Percentiles rank a stretch among this genome's conserved stretches.
Evolutionary conservation across 495 filamentous ascomycete species (phyloP).

Genomic region (Hyphodiscus hymeniophilus): DNA sequence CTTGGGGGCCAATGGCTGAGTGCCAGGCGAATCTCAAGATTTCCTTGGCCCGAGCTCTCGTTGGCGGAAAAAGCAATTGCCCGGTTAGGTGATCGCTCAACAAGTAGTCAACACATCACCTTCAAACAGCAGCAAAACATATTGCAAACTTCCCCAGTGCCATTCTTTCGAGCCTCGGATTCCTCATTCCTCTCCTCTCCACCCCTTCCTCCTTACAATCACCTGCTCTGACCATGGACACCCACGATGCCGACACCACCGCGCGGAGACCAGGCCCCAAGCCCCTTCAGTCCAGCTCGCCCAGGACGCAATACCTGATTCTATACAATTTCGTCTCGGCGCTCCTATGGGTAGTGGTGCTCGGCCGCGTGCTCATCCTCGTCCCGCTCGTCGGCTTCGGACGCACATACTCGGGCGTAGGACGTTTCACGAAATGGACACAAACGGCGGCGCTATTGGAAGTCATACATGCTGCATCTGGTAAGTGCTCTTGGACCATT

Average conservation of each 20-base stretch:
- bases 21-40: no score
- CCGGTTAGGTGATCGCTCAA: no score
- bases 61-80: no score
- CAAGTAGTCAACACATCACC: no score
- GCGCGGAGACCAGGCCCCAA: conserved; percentile 18
- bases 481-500: conserved; percentile 37
- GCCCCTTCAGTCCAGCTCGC: conserved; percentile 18
- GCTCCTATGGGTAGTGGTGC: conserved; percentile 63
- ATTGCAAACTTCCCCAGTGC: not conserved
- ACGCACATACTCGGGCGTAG: conserved; percentile 42
- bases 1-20: no score
- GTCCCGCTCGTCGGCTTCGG: conserved; percentile 43
- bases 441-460: conserved; percentile 81
- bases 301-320: conserved; percentile 59
- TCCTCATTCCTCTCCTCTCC: not conserved
- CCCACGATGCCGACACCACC: not conserved
- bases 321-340: conserved; percentile 75
- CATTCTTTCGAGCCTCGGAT: not conserved
- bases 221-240: not conserved
- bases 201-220: not conserved
- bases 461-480: conserved; percentile 65
- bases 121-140: not conserved
- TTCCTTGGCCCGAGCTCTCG: no score
- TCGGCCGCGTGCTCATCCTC: conserved; percentile 41
- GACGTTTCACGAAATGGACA: conserved; percentile 62